Conservation (phyloP, 2,329 filamentous ascomycete genomes). For the Lachnellula arida region DNA sequence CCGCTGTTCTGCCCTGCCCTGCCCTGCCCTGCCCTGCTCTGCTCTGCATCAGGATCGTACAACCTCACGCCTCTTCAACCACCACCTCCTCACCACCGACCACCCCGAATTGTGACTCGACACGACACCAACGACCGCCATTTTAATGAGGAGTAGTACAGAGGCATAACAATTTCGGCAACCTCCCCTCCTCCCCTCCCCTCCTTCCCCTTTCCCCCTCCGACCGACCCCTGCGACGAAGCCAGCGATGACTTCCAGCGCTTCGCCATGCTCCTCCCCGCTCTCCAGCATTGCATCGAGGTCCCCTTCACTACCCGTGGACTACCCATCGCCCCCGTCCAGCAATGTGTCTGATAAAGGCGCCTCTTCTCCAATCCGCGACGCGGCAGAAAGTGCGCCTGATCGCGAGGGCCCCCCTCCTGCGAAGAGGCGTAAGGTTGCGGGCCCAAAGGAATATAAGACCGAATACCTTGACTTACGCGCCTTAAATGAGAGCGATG, state of each 20-base stretch:
- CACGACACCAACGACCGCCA: not conserved
- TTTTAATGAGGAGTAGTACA: constrained; percentile 5
- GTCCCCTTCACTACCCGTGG: constrained; percentile 29
- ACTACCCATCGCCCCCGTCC: constrained; percentile 30
- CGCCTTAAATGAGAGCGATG: constrained; percentile 40
- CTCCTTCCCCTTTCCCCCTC: not conserved
- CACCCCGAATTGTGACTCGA: constrained; percentile 1
- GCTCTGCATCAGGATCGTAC: not conserved
- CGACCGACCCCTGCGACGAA: not conserved
- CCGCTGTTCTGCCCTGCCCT: not conserved
- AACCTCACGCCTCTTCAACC: constrained; percentile 1
- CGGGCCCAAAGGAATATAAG: constrained; percentile 62
- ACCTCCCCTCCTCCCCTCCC: not conserved
- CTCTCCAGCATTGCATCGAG: constrained; percentile 33
- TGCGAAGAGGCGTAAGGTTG: constrained; percentile 69
- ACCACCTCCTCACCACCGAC: constrained; percentile 1
- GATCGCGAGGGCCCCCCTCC: constrained; percentile 58
- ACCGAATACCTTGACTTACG: constrained; percentile 78
- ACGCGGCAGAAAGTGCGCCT: constrained; percentile 11
- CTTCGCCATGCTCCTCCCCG: constrained; percentile 29
- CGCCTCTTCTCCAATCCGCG: constrained; percentile 17
- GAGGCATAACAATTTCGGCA: constrained; percentile 1
- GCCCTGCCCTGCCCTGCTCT: not conserved
- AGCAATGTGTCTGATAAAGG: constrained; percentile 25
- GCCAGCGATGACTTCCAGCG: not conserved